phyloP scores from a whole-genome alignment of 2,329 filamentous ascomycete species.

The Aspergillus arachidicola region DNA sequence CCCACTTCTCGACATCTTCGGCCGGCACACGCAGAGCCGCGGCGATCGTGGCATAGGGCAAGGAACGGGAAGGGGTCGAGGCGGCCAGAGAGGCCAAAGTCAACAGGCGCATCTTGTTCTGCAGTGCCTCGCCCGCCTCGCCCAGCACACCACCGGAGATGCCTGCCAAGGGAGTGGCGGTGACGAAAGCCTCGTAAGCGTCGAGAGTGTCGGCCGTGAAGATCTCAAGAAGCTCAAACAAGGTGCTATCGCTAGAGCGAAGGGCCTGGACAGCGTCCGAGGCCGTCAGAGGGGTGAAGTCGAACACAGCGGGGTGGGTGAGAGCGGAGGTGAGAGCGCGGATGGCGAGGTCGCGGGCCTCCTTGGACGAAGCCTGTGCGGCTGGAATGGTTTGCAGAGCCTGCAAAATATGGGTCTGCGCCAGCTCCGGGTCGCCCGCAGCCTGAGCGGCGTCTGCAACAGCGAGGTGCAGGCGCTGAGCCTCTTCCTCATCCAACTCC shows the following conservation, averaged over 20 bases:
- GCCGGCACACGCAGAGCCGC: slow-evolving; percentile 79
- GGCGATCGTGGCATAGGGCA: slow-evolving; percentile 84
- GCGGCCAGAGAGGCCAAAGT: slow-evolving; percentile 90
- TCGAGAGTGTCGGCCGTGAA: slow-evolving; percentile 93
- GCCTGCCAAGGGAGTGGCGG: slow-evolving; percentile 51
- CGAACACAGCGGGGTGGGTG: slow-evolving; percentile 66
- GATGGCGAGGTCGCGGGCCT: slow-evolving; percentile 62
- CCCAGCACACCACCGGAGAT: slow-evolving; percentile 86
- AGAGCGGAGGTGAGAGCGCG: slow-evolving; percentile 70
- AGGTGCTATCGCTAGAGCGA: slow-evolving; percentile 77
- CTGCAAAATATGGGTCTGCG: slow-evolving; percentile 71
- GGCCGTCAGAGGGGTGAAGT: slow-evolving; percentile 71
- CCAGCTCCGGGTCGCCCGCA: slow-evolving; percentile 74
- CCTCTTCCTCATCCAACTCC: slow-evolving; percentile 79
- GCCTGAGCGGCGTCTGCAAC: slow-evolving; percentile 80
- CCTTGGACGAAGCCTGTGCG: slow-evolving; percentile 56
- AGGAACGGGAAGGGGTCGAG: slow-evolving; percentile 77
- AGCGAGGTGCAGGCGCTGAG: slow-evolving; percentile 81
- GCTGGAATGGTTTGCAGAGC: slow-evolving; percentile 76
- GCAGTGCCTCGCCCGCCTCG: slow-evolving; percentile 72
- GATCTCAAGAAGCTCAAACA: slow-evolving; percentile 91
- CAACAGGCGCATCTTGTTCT: slow-evolving; percentile 94
- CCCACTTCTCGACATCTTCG: slow-evolving; percentile 95
- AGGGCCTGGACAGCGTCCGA: slow-evolving; percentile 83
- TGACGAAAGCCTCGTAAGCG: slow-evolving; percentile 93